phyloP scores from a whole-genome alignment of 768 basidiomycete genomes.

The Trametes sanguinea region DNA sequence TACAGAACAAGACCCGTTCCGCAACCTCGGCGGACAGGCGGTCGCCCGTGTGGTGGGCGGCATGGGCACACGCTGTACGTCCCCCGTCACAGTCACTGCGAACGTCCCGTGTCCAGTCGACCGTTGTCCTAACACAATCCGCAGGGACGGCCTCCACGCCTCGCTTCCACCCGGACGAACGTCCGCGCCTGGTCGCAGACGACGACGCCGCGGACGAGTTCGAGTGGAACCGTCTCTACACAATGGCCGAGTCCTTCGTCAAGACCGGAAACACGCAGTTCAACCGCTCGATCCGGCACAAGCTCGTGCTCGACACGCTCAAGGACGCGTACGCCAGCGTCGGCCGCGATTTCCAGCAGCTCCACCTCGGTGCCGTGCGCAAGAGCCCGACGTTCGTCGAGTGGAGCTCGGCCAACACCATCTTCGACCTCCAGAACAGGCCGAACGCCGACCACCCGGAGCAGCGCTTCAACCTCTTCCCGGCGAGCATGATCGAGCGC shows the following conservation, averaged over 20 bases:
- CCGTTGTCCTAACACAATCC: too few species aligned
- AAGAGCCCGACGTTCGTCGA: slow-evolving; percentile 25
- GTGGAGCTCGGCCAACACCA: slow-evolving; percentile 26
- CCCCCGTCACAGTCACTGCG: not conserved
- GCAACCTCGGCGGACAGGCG: slow-evolving; percentile 26
- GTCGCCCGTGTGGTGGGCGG: slow-evolving; percentile 31
- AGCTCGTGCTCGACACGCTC: slow-evolving; percentile 24
- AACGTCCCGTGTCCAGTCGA: too few species aligned
- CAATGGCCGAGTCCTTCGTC: slow-evolving; percentile 23
- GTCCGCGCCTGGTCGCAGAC: slow-evolving; percentile 11
- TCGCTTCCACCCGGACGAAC: slow-evolving; percentile 20
- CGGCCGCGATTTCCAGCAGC: slow-evolving; percentile 16
- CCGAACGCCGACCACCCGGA: not conserved
- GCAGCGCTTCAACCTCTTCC: slow-evolving; percentile 21
- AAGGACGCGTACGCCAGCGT: slow-evolving; percentile 4
- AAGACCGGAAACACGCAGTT: slow-evolving; percentile 23
- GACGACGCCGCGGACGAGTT: slow-evolving; percentile 5
- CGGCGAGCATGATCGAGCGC: slow-evolving; percentile 23
- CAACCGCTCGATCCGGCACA: slow-evolving; percentile 29
- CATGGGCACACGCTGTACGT: slow-evolving; percentile 26
- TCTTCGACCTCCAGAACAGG: slow-evolving; percentile 14
- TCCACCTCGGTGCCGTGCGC: slow-evolving; percentile 29
- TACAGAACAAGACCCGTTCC: slow-evolving; percentile 20
- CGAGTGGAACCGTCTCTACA: slow-evolving; percentile 26
- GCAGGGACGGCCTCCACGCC: slow-evolving; percentile 27